A percentile compares a stretch with the other conserved stretches of the same genome.
phyloP scores from a whole-genome alignment of 2,329 filamentous ascomycete species.

The Diaporthe capsici region DNA sequence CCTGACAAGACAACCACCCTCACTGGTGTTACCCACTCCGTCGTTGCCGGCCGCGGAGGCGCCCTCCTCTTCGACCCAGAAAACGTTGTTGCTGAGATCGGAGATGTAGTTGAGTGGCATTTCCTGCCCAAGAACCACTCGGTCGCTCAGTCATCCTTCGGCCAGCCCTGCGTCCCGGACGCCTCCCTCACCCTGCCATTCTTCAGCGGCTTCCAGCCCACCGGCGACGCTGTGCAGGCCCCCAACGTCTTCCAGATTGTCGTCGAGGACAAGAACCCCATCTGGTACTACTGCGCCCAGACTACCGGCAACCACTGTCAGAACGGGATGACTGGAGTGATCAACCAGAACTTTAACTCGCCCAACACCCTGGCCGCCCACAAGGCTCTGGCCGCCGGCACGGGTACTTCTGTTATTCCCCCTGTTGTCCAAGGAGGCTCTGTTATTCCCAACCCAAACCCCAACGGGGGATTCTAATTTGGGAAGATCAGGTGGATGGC shows the following conservation, averaged over 20 bases:
- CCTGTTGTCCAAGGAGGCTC: conserved; percentile 52
- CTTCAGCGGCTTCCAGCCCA: conserved; percentile 62
- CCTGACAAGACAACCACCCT: conserved; percentile 52
- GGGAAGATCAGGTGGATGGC: background rate
- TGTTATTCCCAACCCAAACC: conserved; percentile 59
- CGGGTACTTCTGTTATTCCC: conserved; percentile 51
- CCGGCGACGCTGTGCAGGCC: conserved; percentile 51
- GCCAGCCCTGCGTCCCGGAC: conserved; percentile 58
- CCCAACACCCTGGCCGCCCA: conserved; percentile 55
- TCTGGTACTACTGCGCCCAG: conserved; percentile 63
- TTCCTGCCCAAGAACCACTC: conserved; percentile 67
- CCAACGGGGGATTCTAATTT: conserved; percentile 55
- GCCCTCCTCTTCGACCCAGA: conserved; percentile 64
- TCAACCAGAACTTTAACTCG: conserved; percentile 63
- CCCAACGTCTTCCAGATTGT: conserved; percentile 60
- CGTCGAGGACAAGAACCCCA: conserved; percentile 56
- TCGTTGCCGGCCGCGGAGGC: conserved; percentile 60
- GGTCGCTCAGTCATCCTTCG: conserved; percentile 59
- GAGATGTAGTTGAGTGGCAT: conserved; percentile 68
- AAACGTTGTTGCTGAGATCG: conserved; percentile 64
- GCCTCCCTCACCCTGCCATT: conserved; percentile 52
- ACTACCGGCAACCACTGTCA: conserved; percentile 60
- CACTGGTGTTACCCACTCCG: conserved; percentile 60
- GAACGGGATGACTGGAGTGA: conserved; percentile 63
- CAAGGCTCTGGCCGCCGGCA: conserved; percentile 53